Percentiles rank a stretch among this genome's conserved stretches.
These are phyloP conservation scores for Calendula officinalis DNA, from an alignment of 129 eudicot species.

Conservation along the genomic window DNA sequence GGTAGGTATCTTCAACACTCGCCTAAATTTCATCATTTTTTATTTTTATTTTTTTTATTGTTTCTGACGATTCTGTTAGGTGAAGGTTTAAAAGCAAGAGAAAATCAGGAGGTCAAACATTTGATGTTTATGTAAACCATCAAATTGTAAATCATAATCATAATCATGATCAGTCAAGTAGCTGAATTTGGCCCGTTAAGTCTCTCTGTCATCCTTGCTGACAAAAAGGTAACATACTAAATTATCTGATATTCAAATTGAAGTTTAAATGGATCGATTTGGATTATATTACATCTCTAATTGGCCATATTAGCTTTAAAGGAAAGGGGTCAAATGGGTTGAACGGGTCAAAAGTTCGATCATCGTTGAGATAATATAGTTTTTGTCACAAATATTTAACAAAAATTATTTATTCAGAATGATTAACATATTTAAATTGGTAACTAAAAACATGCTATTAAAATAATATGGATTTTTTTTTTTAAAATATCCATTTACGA, in stretches of 20 bases:
- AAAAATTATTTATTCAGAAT: too few species aligned
- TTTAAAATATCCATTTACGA: too few species aligned
- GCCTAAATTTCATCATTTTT: background rate
- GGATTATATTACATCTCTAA: background rate
- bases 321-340: too few species aligned
- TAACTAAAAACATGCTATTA: background rate
- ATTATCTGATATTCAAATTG: background rate
- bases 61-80: slow-evolving; percentile 69
- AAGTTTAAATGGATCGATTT: background rate
- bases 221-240: slow-evolving; percentile 42
- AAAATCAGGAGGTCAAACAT: slow-evolving; percentile 53
- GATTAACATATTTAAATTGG: too few species aligned
- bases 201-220: slow-evolving; percentile 43
- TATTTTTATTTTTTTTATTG: slow-evolving; percentile 20
- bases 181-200: slow-evolving; percentile 36
- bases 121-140: slow-evolving; percentile 54
- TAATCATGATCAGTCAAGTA: slow-evolving; percentile 42
- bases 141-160: slow-evolving; percentile 32
- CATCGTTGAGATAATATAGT: too few species aligned
- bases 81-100: slow-evolving; percentile 92
- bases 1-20: slow-evolving; percentile 42
- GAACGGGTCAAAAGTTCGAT: too few species aligned
- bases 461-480: too few species aligned
- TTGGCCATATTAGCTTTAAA: too few species aligned
- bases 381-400: too few species aligned